Evolutionary conservation across 73 alveolate genomes (phyloP), one percentile per base, ranked within the genome.

Genomic region (Halteria grandinella): DNA sequence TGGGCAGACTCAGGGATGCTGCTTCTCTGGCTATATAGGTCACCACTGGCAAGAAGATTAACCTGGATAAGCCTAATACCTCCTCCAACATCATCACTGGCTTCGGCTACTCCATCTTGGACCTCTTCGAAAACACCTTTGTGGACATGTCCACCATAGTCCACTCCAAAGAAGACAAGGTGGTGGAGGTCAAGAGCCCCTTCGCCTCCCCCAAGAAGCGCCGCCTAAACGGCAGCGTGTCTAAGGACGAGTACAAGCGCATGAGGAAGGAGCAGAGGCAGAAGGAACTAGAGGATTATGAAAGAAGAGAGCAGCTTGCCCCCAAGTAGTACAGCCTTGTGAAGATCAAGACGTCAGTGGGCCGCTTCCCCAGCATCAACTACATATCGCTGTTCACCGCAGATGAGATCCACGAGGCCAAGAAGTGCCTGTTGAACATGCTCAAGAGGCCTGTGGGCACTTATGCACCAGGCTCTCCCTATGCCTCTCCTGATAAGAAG

Each of bases 41-140:
- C 3, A 74, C 92, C 8, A 37, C 83, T 10, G 92, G 92, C 45
- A 45, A 80, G 55, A 83, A 83, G 52, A 6, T 74, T 21, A 60
- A 59, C 63, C 54, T 59, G 31, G 21, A 10, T n/a, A 66, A 66
- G 53, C 18, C 15, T 18, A 12, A 34, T 21, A 24, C 80, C 27
- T 41, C 69, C 7, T 32, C 70, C 20, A 48, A 91, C 54, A 71
- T 91, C 28, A 87, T 79, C 31, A 77, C 97, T 5, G 93, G 97
- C 25, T 91, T 91, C 32, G 91, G 95, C 18, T 91, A 91, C 69
- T 85, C 93, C 27, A 14, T 91, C 43, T 73, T 91, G 86, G 97
- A 91, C 55, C 25, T 63, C 34, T 87, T 87, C 49, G 89, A 86
- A 44, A 90, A 90, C 57, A 85, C 80, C n/a, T 74, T 52, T 55